phyloP scores from a whole-genome alignment of 495 filamentous ascomycete species.

The Cercophora newfieldiana region DNA sequence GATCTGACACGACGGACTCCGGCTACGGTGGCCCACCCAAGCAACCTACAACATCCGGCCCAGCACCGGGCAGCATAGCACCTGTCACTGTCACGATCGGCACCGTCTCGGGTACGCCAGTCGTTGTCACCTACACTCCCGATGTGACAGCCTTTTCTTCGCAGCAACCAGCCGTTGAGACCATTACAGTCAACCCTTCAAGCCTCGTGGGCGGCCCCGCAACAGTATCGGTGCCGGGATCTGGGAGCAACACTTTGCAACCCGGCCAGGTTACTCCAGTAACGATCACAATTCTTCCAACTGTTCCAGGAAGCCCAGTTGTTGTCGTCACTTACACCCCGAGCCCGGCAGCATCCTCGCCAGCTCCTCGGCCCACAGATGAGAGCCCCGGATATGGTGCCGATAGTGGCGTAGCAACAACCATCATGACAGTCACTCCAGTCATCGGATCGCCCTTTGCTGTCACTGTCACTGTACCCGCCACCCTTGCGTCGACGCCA shows the following conservation, averaged over 20 bases:
- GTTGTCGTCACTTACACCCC: neutral
- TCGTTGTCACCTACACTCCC: conserved; percentile 21
- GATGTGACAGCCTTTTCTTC: neutral
- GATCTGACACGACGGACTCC: neutral
- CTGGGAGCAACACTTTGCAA: neutral
- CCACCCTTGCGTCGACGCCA: neutral
- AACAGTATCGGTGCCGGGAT: neutral
- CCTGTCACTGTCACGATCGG: conserved; percentile 16
- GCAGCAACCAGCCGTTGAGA: neutral
- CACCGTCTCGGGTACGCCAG: conserved; percentile 10
- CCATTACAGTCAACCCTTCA: neutral
- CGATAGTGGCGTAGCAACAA: neutral
- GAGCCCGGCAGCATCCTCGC: neutral
- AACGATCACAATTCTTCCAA: neutral
- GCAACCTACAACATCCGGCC: neutral
- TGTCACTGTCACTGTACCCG: conserved; percentile 14
- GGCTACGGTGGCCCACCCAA: neutral
- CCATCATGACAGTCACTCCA: conserved; percentile 21
- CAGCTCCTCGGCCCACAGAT: neutral
- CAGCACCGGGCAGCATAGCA: neutral
- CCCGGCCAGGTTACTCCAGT: neutral
- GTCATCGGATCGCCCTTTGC: conserved; percentile 17
- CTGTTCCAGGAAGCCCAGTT: neutral
- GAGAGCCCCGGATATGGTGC: neutral
- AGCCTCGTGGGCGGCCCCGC: too few species aligned